Evolutionary conservation across 176 grass and related monocot species (phyloP), one percentile per base, ranked within the genome.

Genomic region (Melocanna baccifera): DNA sequence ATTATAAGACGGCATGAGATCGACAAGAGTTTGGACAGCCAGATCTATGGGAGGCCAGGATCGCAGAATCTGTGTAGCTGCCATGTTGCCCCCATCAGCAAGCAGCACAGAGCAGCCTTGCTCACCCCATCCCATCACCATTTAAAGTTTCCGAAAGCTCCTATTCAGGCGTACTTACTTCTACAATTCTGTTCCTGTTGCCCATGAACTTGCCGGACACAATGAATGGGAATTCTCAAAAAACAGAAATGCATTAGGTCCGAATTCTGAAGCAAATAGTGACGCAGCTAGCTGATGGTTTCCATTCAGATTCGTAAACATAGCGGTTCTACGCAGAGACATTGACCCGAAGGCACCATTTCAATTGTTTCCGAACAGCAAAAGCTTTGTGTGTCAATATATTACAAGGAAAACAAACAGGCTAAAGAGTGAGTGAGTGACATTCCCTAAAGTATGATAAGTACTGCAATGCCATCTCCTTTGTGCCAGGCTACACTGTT

Each of bases 21-120:
- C 14, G 46, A 34, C 34, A 18, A 15, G 34, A 70, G 34, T 18
- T 47, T 6, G 29, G 40, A 30, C 68, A 66, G 53, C 42, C 76
- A 62, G 67, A 86, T 80, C 68, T 20, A 57, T 4, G 41, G 52
- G 30, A 73, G 83, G 13, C 22, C 66, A 63, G 30, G 68, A 3
- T 29, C 10, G 56, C 67, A 73, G 67, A 63, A 86, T 73, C 75
- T 80, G 52, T 66, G 57, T 63, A 43, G 68, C 84, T 80, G 43
- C 68, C 77, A 73, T 74, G 85, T 46, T 57, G 43, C 46, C 58
- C 58, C 39, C 76, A 34, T 41, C 77, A 18, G 59, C 77, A 22
- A 81, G 61, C 85, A 85, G 69, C 81, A 73, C 69, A 36, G 81
- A 23, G 56, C 40, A 70, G 50, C 26, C 82, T 3, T 47, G 80